Evolutionary conservation across 129 eudicot genomes (phyloP), one percentile per base, ranked within the genome.

Genomic region (Dittrichia graveolens): DNA sequence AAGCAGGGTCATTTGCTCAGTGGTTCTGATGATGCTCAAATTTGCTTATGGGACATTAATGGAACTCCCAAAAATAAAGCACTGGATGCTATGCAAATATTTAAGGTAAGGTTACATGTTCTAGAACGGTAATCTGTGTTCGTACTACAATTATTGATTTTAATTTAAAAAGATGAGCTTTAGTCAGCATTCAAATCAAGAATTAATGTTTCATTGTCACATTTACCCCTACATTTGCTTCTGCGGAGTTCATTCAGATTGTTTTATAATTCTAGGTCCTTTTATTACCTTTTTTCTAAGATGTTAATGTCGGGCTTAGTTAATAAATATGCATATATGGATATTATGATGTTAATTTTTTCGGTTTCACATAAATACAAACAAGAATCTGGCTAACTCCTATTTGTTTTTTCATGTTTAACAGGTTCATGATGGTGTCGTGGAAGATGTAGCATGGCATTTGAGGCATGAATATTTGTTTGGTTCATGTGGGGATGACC

Each of bases 391-490:
- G 49, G 35, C 49, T 44, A 41, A 63, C 12, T 41, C 35, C 6
- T 3, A 5, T 14, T 67, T 8, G 15, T 13, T 68, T 67, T 35
- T 72, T 48, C 24, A 69, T 76, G 47, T 18, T 67, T 13, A 37
- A 52, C 75, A 93, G 96, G 86, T 88, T 58, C 98, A 87, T 82
- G 97, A 90, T 75, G 97, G 98, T 41, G 97, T 88, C 49, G 98
- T 94, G 12, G 98, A 94, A 83, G 98, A 94, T 81, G 98, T 94
- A n/a, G 90, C 98, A 39, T 94, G 98, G 98, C 98, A 94, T 84
- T 79, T 84, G 80, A 82, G 97, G 79, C 96, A 90, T 80, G 97
- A 94, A 61, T 84, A 94, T 71, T 78, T 94, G 57, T 94, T 94
- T 79, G 98, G 98, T 49, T 94, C 98, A 6, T 96, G 92, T 67